Conservation (phyloP, 2,329 filamentous ascomycete species). For the Raffaelea arxii region DNA sequence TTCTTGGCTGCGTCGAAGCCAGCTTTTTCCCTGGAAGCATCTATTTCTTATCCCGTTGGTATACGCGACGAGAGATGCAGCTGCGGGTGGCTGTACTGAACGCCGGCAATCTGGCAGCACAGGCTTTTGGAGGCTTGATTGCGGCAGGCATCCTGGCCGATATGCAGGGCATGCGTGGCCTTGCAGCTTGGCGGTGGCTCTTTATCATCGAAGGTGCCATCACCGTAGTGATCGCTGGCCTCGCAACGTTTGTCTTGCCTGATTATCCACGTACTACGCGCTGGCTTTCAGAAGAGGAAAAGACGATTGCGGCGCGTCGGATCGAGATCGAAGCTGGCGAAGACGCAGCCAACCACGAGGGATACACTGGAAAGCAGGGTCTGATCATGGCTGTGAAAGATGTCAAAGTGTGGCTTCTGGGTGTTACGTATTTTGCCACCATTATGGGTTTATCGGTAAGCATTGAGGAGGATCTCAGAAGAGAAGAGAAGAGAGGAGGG, state of each 20-base stretch:
- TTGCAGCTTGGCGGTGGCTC: constrained; percentile 28
- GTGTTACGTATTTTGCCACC: constrained; percentile 43
- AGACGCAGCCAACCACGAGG: constrained; percentile 27
- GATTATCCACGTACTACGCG: constrained; percentile 44
- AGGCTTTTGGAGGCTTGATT: constrained; percentile 55
- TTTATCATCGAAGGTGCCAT: constrained; percentile 26
- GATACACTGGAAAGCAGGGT: constrained; percentile 33
- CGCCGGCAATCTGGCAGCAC: constrained; percentile 54
- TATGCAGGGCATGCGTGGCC: constrained; percentile 37
- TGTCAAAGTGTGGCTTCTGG: constrained; percentile 48
- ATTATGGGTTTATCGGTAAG: constrained; percentile 42
- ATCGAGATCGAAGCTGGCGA: constrained; percentile 43
- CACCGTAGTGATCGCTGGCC: constrained; percentile 11
- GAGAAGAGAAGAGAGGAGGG: too few relatives aligned
- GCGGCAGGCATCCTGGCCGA: constrained; percentile 50
- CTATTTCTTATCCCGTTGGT: constrained; percentile 45
- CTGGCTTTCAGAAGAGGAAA: constrained; percentile 35
- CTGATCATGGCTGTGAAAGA: constrained; percentile 37
- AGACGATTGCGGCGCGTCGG: constrained; percentile 32
- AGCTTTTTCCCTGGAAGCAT: constrained; percentile 18
- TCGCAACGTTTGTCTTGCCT: constrained; percentile 34
- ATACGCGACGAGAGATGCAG: constrained; percentile 54
- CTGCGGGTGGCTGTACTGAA: constrained; percentile 46
- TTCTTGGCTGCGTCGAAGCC: constrained; percentile 33
- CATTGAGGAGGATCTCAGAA: too few relatives aligned